Conservation (phyloP, 345 rosid genomes). For the Eucalyptus dawsonii region DNA sequence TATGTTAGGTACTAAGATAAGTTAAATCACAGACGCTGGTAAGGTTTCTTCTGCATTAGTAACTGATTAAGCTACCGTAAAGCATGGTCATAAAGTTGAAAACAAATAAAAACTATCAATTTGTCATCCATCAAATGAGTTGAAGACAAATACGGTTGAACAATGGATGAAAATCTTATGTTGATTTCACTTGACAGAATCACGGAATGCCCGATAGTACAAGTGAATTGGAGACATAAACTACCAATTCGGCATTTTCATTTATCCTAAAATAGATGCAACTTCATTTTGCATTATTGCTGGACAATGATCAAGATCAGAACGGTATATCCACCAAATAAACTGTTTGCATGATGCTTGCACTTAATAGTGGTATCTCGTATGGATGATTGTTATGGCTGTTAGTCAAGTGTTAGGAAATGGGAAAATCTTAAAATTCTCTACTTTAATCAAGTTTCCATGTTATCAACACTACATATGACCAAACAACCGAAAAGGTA, state of each 20-base stretch:
- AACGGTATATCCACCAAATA: background rate
- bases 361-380: background rate
- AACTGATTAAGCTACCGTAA: background rate
- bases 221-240: background rate
- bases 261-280: background rate
- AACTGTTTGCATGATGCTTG: background rate
- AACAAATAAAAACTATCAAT: background rate
- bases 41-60: background rate
- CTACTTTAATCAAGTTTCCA: background rate
- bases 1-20: background rate
- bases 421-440: background rate
- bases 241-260: background rate
- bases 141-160: background rate
- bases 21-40: background rate
- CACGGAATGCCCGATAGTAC: background rate
- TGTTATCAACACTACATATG: background rate
- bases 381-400: background rate
- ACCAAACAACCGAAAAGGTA: background rate
- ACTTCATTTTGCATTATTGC: background rate
- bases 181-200: background rate
- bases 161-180: background rate
- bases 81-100: background rate
- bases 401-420: background rate
- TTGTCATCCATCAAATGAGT: background rate
- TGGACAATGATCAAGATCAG: background rate